Evolutionary conservation across 2,329 filamentous ascomycete genomes (phyloP), one percentile per base, ranked within the genome.

Genomic region (Penicillium vulpinum): DNA sequence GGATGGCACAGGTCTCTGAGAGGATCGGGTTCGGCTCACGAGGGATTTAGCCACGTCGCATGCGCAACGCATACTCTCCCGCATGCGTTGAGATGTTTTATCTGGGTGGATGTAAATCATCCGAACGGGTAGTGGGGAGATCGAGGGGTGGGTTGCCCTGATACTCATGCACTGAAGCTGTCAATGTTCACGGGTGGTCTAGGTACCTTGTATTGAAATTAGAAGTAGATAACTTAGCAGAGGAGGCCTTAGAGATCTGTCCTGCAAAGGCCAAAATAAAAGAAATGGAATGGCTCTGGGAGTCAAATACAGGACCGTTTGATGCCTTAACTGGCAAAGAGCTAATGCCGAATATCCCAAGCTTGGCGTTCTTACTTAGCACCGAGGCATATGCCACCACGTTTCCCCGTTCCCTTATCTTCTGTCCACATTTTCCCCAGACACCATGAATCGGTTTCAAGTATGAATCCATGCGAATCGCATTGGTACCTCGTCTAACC

Each of bases 381-480:
- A 46, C 8, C 28, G 44, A 33, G 44, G 9, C 44, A 59, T 44
- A 59, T 43, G 61, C 61, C 61, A 65, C 58, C 58, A 57, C 54
- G 53, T 53, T 61, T 54, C 59, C 56, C 51, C 50, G 18, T 22
- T 40, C 49, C 54, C 48, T 52, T 50, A 52, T 48, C 49, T n/a
- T n/a, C n/a, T n/a, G n/a, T n/a, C n/a, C n/a, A n/a, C 50, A 55
- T 52, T 51, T 35, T 40, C 51, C 44, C 59, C 51, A 44, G 46
- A 39, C 62, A 63, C 57, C 56, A 73, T 72, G 70, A 70, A 71
- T 61, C 65, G 60, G 45, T 71, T 73, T 51, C 65, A 70, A 61
- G 73, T 75, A 72, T 58, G 66, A 52, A 50, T 24, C 6, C 22
- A 18, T 35, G 41, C n/a, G 16, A 22, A n/a, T n/a, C 21, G 33